Evolutionary conservation across 805 yeast genomes (phyloP), one percentile per base, ranked within the genome.

Genomic region (Candida khao-thaluensis): DNA sequence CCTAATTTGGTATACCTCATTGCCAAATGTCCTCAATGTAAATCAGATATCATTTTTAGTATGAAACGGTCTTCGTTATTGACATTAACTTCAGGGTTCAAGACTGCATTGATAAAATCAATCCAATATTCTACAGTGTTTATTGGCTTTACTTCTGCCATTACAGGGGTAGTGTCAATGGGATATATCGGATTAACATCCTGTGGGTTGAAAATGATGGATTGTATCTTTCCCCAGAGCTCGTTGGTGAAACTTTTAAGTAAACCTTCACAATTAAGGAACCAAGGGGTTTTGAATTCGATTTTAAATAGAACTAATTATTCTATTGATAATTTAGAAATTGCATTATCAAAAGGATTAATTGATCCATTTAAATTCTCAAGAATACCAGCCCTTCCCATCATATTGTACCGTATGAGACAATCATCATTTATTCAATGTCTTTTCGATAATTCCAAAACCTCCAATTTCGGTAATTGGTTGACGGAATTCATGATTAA

Each of bases 21-120:
- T 22, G 61, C 67, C 5, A 49, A 62, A 5, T 69, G 74, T 40
- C 72, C 73, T 3, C 74, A 69, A 42, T 69, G 74, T 43, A 66
- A 66, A 38, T 48, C 53, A 17, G 56, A 59, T 18, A 60, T 69
- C 32, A 42, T 52, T 7, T 66, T 69, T 46, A 46, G 53, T 22
- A 56, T 66, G 59, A 52, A 52, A 40, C 41, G 56, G 21, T 63
- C 66, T 26, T 33, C 50, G 7, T 25, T 61, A 6, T 41, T 69
- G 20, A 40, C 59, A 1, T 21, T 56, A n/a, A 45, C 48, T 12
- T 35, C 52, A 5, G 38, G 51, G 12, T 33, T 52, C 1, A 48
- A 54, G 16, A 29, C 48, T 2, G 33, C 50, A 5, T 17, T 62
- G 3, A 38, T 52, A 1, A 48, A 54, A 30, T 34, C 56, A 5